Evolutionary conservation across 306 rosid genomes (phyloP), one percentile per base, ranked within the genome.

Genomic region (Hippophae tibetana): DNA sequence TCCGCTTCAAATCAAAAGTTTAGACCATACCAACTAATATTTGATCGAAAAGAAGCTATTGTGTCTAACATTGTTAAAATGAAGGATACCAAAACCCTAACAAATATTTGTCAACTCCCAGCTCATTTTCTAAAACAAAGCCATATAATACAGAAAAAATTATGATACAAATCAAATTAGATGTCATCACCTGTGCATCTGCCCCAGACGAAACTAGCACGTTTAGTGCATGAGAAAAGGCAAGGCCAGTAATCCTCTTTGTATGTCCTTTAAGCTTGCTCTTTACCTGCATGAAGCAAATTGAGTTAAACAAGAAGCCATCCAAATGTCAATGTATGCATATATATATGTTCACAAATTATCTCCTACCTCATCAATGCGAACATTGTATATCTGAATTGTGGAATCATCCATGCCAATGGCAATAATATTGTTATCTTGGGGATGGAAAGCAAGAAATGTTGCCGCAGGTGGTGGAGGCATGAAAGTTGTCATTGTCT

Each of bases 401-500:
- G 83, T 71, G 43, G 94, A 82, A 65, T 86, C 94, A 65, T 82
- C 89, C 84, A 83, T 82, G 63, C 94, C 94, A 62, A 86, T 83
- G 60, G 89, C 94, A 58, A 86, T 80, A 73, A 86, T 80, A 72
- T 86, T 83, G 63, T 86, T 86, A 74, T 86, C 94, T 59, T 63
- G 76, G 52, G 94, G 94, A 65, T 86, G 94, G 73, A 86, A 86
- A 52, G 89, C 86, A 47, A 86, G 70, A 62, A 69, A 86, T 63
- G 89, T 80, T 61, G 94, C 76, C 38, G 82, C 81, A 27, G 94
- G 94, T 54, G 94, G 87, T 10, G 94, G 87, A 18, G 85, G 58
- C 89, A 86, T 82, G 69, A 83, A 86, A 55, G 87, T 86, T 60
- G 94, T 82, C 89, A 86, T 86, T 13, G 78, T 84, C 94, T 85